Percentiles rank a stretch among this genome's conserved stretches.
Conservation (phyloP, 148 eudicot genomes). For the Fagopyrum homotropicum region DNA sequence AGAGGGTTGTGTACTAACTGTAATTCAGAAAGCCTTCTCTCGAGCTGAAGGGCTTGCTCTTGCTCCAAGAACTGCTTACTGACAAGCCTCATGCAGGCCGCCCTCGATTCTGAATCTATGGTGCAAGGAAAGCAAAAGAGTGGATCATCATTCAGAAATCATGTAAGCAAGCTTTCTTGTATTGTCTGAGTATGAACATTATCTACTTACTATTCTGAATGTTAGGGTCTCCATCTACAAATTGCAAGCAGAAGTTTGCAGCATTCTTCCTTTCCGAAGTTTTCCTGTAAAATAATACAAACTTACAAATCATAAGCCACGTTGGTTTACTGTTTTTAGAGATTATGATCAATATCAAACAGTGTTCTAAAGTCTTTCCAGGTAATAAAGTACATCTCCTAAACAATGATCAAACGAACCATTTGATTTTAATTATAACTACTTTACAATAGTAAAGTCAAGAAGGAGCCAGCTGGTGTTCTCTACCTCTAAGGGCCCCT, state of each 20-base stretch:
- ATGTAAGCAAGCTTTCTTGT: background rate
- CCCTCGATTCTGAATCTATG: background rate
- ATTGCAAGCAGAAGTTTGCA: background rate
- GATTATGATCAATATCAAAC: background rate
- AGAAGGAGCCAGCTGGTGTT: constrained; percentile 3
- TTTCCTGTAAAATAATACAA: background rate
- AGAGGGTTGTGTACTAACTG: constrained; percentile 25
- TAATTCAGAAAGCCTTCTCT: constrained; percentile 26
- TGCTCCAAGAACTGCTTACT: constrained; percentile 9
- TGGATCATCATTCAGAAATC: background rate
- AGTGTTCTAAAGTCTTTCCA: background rate
- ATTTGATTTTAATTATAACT: background rate
- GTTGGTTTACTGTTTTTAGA: background rate
- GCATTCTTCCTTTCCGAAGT: background rate
- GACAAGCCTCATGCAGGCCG: background rate
- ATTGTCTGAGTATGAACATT: background rate
- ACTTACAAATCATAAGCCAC: background rate
- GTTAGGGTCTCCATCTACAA: constrained; percentile 6
- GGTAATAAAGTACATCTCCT: background rate
- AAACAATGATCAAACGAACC: constrained; percentile 4
- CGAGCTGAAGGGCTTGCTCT: background rate
- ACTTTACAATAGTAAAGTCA: constrained; percentile 11
- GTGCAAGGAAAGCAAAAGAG: too few species aligned
- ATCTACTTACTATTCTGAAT: constrained; percentile 6
- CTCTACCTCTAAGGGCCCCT: background rate